phyloP scores from a whole-genome alignment of 2,329 filamentous ascomycete genomes.

The Colletotrichum sp. region DNA sequence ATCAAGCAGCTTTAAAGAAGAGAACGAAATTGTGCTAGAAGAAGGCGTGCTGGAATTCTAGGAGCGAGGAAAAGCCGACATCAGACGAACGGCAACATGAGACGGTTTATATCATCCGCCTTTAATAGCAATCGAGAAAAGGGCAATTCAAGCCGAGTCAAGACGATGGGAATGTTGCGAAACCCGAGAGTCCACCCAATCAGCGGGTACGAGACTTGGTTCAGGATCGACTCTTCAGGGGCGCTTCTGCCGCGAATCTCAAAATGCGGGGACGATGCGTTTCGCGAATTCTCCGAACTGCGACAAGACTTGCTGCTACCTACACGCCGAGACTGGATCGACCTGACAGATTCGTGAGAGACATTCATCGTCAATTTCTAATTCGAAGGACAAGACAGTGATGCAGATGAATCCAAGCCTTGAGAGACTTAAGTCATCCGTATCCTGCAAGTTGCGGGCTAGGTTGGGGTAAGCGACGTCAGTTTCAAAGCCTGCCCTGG shows the following conservation, averaged over 20 bases:
- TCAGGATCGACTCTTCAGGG: neutral
- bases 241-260: neutral
- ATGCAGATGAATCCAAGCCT: neutral
- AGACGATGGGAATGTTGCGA: neutral
- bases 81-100: neutral
- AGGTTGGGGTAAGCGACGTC: neutral
- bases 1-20: neutral
- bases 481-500: neutral
- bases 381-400: neutral
- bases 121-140: neutral
- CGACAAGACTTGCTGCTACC: neutral
- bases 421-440: neutral
- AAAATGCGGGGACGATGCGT: neutral
- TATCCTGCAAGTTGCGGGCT: neutral
- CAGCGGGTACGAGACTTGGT: neutral
- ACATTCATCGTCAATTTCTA: neutral
- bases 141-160: neutral
- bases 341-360: neutral
- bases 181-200: neutral
- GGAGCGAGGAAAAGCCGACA: neutral
- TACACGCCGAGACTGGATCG: neutral
- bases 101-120: neutral
- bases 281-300: neutral
- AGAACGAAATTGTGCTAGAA: neutral
- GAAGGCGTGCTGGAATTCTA: neutral